These are phyloP conservation scores for Fusarium sterilihyphosum DNA, from an alignment of 2,329 filamentous ascomycete species.

Conservation along the genomic window DNA sequence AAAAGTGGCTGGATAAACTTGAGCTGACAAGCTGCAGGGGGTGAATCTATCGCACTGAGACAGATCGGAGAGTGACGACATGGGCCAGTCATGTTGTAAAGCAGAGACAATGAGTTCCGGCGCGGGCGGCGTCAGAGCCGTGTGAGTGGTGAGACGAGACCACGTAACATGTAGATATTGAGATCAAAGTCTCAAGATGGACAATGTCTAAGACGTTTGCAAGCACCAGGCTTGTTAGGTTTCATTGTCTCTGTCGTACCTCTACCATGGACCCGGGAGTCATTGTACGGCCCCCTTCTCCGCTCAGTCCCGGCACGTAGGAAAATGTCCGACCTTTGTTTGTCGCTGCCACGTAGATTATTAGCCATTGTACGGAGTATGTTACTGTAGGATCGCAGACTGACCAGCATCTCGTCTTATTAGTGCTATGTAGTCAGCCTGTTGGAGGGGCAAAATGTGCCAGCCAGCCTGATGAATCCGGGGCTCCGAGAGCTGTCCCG, in stretches of 20 bases:
- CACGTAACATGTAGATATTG: not conserved
- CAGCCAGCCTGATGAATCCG: not conserved
- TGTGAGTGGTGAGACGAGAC: not conserved
- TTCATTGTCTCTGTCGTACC: slow-evolving; percentile 22
- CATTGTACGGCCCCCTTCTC: slow-evolving; percentile 9
- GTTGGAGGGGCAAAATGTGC: not conserved
- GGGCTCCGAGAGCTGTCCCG: not conserved
- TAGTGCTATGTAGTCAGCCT: not conserved
- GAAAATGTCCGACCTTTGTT: slow-evolving; percentile 33
- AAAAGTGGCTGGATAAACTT: slow-evolving; percentile 24
- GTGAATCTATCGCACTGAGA: slow-evolving; percentile 6
- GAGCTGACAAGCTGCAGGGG: slow-evolving; percentile 33
- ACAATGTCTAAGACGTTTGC: slow-evolving; percentile 21
- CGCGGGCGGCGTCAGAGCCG: slow-evolving; percentile 15
- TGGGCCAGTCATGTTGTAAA: slow-evolving; percentile 15
- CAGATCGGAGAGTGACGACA: slow-evolving; percentile 28
- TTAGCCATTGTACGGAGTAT: not conserved
- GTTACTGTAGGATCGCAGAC: slow-evolving; percentile 31
- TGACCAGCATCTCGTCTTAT: slow-evolving; percentile 4
- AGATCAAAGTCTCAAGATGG: not conserved
- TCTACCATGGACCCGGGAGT: slow-evolving; percentile 26
- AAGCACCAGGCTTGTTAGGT: not conserved
- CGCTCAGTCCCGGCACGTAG: slow-evolving; percentile 3
- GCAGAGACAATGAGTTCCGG: slow-evolving; percentile 10
- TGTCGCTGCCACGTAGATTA: slow-evolving; percentile 5